Conservation (phyloP, 768 basidiomycete genomes). For the Suillus hirtellus region DNA sequence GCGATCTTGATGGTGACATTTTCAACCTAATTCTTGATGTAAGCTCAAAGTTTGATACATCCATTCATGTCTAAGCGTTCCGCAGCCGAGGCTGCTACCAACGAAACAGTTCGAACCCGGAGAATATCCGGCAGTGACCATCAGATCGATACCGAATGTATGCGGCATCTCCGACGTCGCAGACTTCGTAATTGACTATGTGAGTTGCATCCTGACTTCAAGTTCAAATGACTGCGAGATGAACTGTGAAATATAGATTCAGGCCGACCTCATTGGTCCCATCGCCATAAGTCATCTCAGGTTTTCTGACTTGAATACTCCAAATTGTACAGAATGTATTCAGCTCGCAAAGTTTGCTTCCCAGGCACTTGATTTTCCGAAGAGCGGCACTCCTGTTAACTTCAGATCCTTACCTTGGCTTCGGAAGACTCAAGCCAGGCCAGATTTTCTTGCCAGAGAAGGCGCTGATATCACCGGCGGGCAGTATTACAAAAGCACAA, state of each 20-base stretch:
- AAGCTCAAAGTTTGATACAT: constrained; percentile 14
- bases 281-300: constrained; percentile 65
- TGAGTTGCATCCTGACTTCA: constrained; percentile 30
- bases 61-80: background rate
- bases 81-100: constrained; percentile 34
- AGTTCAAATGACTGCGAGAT: background rate
- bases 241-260: background rate
- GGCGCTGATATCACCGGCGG: constrained; percentile 29
- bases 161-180: constrained; percentile 66
- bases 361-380: constrained; percentile 48
- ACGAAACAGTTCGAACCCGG: constrained; percentile 38
- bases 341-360: constrained; percentile 58
- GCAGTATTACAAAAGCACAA: constrained; percentile 50
- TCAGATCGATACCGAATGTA: constrained; percentile 43
- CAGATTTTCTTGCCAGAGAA: constrained; percentile 72
- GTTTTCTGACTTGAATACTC: constrained; percentile 56
- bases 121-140: constrained; percentile 47
- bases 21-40: constrained; percentile 51
- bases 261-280: constrained; percentile 55
- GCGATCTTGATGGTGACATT: constrained; percentile 67
- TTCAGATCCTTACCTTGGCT: constrained; percentile 42
- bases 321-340: constrained; percentile 50
- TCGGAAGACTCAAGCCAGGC: constrained; percentile 35
- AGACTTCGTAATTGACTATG: constrained; percentile 70
- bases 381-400: constrained; percentile 40